phyloP scores from a whole-genome alignment of 2,329 filamentous ascomycete species.

The Zelopaecilomyces penicillatus region DNA sequence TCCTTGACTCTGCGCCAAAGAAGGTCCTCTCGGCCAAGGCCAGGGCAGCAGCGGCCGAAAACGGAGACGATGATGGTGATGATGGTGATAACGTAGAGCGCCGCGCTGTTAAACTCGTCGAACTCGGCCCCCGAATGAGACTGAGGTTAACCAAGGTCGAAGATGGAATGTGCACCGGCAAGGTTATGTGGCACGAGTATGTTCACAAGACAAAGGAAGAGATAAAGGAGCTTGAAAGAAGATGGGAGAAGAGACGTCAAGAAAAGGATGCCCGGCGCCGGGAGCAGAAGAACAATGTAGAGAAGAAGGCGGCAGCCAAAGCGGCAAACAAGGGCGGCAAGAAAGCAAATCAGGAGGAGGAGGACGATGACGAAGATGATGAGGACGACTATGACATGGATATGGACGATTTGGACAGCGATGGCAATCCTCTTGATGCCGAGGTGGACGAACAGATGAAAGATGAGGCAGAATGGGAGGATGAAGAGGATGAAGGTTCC shows the following conservation, averaged over 20 bases:
- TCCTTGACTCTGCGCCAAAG: constrained; percentile 56
- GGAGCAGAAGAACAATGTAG: constrained; percentile 83
- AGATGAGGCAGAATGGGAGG: constrained; percentile 46
- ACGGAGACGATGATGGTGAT: constrained; percentile 35
- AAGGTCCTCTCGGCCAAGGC: constrained; percentile 51
- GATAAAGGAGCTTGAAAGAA: constrained; percentile 67
- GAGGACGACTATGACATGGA: constrained; percentile 37
- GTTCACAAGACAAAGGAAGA: constrained; percentile 77
- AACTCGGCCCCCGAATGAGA: constrained; percentile 84
- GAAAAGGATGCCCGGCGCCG: constrained; percentile 77
- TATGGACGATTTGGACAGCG: constrained; percentile 43
- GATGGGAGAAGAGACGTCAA: constrained; percentile 68
- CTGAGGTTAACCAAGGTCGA: constrained; percentile 91
- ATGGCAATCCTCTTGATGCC: constrained; percentile 40
- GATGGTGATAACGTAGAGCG: constrained; percentile 61
- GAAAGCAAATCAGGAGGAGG: constrained; percentile 24
- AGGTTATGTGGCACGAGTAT: constrained; percentile 96
- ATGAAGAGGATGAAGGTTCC: constrained; percentile 16
- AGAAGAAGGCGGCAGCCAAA: constrained; percentile 60
- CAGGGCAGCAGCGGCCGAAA: constrained; percentile 31
- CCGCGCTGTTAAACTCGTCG: constrained; percentile 81
- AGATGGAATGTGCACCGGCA: constrained; percentile 81
- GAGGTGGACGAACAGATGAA: constrained; percentile 40
- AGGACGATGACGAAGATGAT: constrained; percentile 31
- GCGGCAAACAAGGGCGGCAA: constrained; percentile 32